A percentile compares a stretch with the other conserved stretches of the same genome.
phyloP scores from a whole-genome alignment of 2,329 filamentous ascomycete genomes.

The Xylogone sp. region DNA sequence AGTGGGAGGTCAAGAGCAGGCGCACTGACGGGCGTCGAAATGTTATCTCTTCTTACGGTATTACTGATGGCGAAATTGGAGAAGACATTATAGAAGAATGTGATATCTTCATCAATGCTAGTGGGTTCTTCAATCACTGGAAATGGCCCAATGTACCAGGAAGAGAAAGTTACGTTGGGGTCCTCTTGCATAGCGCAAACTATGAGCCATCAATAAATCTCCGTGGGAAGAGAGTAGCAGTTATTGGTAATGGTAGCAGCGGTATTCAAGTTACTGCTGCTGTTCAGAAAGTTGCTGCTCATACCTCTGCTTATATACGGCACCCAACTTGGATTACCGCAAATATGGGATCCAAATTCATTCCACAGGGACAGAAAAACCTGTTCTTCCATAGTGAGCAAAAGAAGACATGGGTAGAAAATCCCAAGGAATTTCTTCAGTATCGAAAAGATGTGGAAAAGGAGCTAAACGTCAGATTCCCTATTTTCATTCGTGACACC shows the following conservation, averaged over 20 bases:
- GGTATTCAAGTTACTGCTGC: slow-evolving; percentile 49
- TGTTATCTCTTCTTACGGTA: too few species aligned
- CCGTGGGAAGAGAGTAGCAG: slow-evolving; percentile 40
- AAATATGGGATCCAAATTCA: slow-evolving; percentile 15
- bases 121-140: slow-evolving; percentile 39
- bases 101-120: slow-evolving; percentile 38
- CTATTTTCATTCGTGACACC: slow-evolving; percentile 15
- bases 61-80: too few species aligned
- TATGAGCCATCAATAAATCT: slow-evolving; percentile 49
- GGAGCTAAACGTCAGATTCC: slow-evolving; percentile 19
- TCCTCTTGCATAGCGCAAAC: slow-evolving; percentile 49
- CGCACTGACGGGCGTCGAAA: slow-evolving; percentile 1
- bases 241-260: slow-evolving; percentile 55
- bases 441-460: slow-evolving; percentile 14
- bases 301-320: slow-evolving; percentile 51
- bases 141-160: slow-evolving; percentile 50
- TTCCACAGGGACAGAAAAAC: too few species aligned
- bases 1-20: slow-evolving; percentile 35
- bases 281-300: slow-evolving; percentile 37
- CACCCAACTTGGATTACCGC: slow-evolving; percentile 49
- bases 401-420: slow-evolving; percentile 7
- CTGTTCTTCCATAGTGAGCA: too few species aligned
- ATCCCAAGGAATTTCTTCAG: slow-evolving; percentile 13
- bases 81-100: slow-evolving; percentile 36
- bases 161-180: slow-evolving; percentile 45